Evolutionary conservation across 768 basidiomycete species (phyloP).

Genomic region (Glaciozyma antarctica): DNA sequence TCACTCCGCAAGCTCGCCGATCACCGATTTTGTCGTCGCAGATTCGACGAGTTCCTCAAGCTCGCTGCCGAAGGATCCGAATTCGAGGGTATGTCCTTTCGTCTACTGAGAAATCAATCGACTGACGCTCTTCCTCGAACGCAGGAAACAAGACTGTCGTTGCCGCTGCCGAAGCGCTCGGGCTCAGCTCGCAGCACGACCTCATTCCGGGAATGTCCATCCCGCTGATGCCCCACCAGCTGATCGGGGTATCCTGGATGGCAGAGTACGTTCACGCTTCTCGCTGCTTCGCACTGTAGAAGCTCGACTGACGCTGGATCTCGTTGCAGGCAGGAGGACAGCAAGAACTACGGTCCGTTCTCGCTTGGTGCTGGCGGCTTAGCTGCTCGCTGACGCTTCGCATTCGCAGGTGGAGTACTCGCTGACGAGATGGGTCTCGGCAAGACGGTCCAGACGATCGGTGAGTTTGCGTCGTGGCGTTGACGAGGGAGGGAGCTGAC

Average conservation of each 20-base stretch:
- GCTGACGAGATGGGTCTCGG: slow-evolving; percentile 83
- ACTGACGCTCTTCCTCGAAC: slow-evolving; percentile 9
- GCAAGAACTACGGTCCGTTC: slow-evolving; percentile 29
- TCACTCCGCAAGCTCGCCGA: not conserved
- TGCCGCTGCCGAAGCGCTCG: slow-evolving; percentile 50
- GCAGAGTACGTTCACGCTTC: slow-evolving; percentile 35
- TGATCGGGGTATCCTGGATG: slow-evolving; percentile 54
- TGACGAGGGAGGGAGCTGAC: too few relatives aligned
- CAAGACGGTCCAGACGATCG: slow-evolving; percentile 90
- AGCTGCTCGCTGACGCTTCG: not conserved
- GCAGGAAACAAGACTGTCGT: slow-evolving; percentile 50
- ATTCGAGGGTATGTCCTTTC: slow-evolving; percentile 13
- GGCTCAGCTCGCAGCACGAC: slow-evolving; percentile 46
- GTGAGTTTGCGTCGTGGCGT: slow-evolving; percentile 35
- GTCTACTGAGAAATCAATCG: not conserved
- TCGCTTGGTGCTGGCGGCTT: not conserved
- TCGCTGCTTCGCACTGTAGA: not conserved
- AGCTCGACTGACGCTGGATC: not conserved
- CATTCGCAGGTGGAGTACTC: slow-evolving; percentile 32
- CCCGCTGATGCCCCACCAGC: slow-evolving; percentile 49
- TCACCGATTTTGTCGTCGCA: not conserved
- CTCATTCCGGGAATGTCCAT: slow-evolving; percentile 54
- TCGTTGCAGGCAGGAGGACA: slow-evolving; percentile 10
- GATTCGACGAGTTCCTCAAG: slow-evolving; percentile 11
- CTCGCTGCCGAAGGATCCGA: slow-evolving; percentile 11